Percentiles rank a stretch among this genome's conserved stretches.
These are phyloP conservation scores for Capillidium heterosporum DNA, from an alignment of 371 early-diverging fungal species.

Conservation along the genomic window DNA sequence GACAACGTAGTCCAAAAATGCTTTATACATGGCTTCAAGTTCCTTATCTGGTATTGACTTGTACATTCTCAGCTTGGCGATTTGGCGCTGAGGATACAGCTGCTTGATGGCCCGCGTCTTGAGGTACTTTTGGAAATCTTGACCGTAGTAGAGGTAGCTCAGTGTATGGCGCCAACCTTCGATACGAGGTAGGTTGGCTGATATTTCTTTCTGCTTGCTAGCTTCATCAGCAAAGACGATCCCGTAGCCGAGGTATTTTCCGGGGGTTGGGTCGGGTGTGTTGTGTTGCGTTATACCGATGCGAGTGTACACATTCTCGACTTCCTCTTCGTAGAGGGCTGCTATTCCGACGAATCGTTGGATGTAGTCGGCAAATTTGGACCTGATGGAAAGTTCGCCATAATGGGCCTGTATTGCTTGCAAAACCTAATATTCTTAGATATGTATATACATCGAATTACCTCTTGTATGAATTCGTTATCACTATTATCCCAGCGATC, in stretches of 20 bases:
- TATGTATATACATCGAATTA: conserved; percentile 8
- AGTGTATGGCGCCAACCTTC: conserved; percentile 69
- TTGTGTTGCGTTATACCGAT: conserved; percentile 24
- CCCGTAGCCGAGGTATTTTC: conserved; percentile 36
- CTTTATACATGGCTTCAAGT: conserved; percentile 39
- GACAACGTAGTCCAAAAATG: conserved; percentile 33
- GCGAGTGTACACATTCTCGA: conserved; percentile 28
- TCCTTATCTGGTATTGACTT: conserved; percentile 39
- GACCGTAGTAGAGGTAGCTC: conserved; percentile 41
- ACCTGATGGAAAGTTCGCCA: conserved; percentile 69
- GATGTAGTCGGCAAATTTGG: conserved; percentile 73
- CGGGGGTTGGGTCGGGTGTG: conserved; percentile 15
- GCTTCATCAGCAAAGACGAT: conserved; percentile 51
- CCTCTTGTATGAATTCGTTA: conserved; percentile 44
- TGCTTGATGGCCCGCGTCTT: conserved; percentile 31
- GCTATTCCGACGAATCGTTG: conserved; percentile 63
- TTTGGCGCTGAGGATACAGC: conserved; percentile 48
- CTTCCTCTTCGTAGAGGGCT: conserved; percentile 57
- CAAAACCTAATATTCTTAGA: conserved; percentile 24
- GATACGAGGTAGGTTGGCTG: conserved; percentile 47
- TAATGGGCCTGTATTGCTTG: conserved; percentile 63
- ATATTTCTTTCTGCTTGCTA: conserved; percentile 36
- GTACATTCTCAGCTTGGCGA: conserved; percentile 35
- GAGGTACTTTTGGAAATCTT: conserved; percentile 33
- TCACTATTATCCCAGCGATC: conserved; percentile 17